Base-by-base conservation (phyloP, 495 filamentous ascomycete species). In the Recurvomyces mirabilis region DNA sequence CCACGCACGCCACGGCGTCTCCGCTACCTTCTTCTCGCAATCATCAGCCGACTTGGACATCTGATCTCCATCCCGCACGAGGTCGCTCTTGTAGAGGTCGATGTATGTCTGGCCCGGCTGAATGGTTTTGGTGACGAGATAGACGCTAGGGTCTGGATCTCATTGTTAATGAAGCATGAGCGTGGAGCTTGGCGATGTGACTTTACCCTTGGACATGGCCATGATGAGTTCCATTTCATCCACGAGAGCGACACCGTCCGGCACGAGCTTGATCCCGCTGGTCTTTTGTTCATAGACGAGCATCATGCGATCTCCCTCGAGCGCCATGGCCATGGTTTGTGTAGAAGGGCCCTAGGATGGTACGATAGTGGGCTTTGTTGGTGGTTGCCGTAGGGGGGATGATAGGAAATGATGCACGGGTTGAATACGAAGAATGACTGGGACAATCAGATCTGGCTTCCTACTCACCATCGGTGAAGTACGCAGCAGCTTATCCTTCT, bases 251-350 rank as follows among this genome's bases (percentile, higher is more conserved):
- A 47, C 36, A 18, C 45, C 45, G 35, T 41, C 29, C 3, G 35
- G 36, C 11, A 47, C 29, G 18, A 47, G 45, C 10, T 41, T 40
- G 15, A 23, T 35, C 5, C 45, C 45, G 37, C 37, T 40, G 36
- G 37, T 19, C 18, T 47, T 47, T 23, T 47, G 45, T 14, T 32
- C 45, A 28, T 41, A 41, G 5, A 41, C 28, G 19, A 47, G 43
- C 34, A 29, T 29, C 14, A 45, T 24, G 17, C 19, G 42, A 11
- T 23, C 42, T 19, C 23, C 36, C 15, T 11, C 17, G 36, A 15
- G 9, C 6, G 6, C 15, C 33, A 36, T n/a, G n/a, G n/a, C n/a
- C n/a, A n/a, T n/a, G n/a, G n/a, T n/a, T n/a, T n/a, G n/a, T n/a
- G n/a, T n/a, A n/a, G n/a, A n/a, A n/a, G n/a, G n/a, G n/a, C n/a